Evolutionary conservation across 208 protist species (phyloP).

Genomic region (Porcisia deanei): DNA sequence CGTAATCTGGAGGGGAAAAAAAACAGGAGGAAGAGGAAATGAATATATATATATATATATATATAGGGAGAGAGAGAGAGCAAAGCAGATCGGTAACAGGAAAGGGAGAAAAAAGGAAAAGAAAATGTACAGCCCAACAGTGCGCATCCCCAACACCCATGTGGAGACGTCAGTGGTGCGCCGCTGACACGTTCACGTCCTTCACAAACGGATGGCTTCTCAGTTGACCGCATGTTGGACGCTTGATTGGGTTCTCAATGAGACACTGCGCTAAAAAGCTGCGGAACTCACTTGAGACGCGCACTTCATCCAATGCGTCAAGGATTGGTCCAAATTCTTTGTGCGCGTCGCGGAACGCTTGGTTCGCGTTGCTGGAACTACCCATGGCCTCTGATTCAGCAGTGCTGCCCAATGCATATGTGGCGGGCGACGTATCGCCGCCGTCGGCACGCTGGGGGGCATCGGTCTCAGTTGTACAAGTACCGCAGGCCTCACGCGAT

Average conservation of each 20-base stretch:
- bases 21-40: background rate
- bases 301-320: slow-evolving; percentile 43
- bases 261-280: slow-evolving; percentile 68
- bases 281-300: slow-evolving; percentile 42
- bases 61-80: background rate
- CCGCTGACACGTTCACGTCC: background rate
- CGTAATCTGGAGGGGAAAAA: background rate
- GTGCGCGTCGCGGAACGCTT: slow-evolving; percentile 15
- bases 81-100: background rate
- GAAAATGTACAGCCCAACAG: background rate
- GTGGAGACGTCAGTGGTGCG: background rate
- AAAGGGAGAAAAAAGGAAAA: background rate
- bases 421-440: background rate
- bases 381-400: background rate
- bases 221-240: slow-evolving; percentile 57
- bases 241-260: slow-evolving; percentile 45
- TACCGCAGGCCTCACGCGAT: background rate
- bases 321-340: slow-evolving; percentile 54
- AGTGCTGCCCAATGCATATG: background rate
- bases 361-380: background rate
- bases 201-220: slow-evolving; percentile 65
- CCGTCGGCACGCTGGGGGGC: background rate
- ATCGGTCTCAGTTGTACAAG: background rate
- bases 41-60: background rate
- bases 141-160: background rate